Evolutionary conservation across 768 basidiomycete species (phyloP), one percentile per base, ranked within the genome.

Genomic region (Termitomyces sp.): DNA sequence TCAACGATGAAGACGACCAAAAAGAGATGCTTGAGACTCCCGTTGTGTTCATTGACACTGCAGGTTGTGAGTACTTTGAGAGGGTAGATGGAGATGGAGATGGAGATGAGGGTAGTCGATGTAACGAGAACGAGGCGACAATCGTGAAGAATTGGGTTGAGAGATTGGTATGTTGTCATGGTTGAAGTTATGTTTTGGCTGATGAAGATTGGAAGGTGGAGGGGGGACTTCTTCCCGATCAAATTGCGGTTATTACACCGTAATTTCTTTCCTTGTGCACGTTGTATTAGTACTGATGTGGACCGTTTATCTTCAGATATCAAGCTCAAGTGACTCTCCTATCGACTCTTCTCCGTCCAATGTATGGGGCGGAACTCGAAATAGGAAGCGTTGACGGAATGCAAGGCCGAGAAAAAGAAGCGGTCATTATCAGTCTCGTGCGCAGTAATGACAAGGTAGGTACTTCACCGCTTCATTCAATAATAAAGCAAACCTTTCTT

Each of bases 391-490:
- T 98, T 1, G 97, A 98, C 67, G 94, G 94, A 0, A 91, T 98
- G 87, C 97, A 99, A 75, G 96, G 96, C 0, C 83, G 97, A 50
- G 96, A 99, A 70, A 93, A 93, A 63, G 93, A 98, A 54, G 94
- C 94, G 0, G 84, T 98, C 40, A 83, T 98, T 24, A 90, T 99
- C 54, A 92, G 85, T 62, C 81, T 99, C 3, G 97, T 98, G 2
- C 79, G 97, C 26, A 95, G 93, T 63, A 99, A 98, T 65, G 86
- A 90, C 54, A 85, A 82, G 72, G 90, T 87, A 58, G 52, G 53
- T 5, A 35, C 13, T 36, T 24, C 11, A 74, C 66, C 22, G 5
- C n/a, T 7, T 41, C 7, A 28, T 20, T 18, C n/a, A 20, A 20
- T 36, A 22, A 9, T 13, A 6, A 20, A 38, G n/a, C 22, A 22